Evolutionary conservation across 2,329 filamentous ascomycete genomes (phyloP).

Genomic region (Fusarium sp.): DNA sequence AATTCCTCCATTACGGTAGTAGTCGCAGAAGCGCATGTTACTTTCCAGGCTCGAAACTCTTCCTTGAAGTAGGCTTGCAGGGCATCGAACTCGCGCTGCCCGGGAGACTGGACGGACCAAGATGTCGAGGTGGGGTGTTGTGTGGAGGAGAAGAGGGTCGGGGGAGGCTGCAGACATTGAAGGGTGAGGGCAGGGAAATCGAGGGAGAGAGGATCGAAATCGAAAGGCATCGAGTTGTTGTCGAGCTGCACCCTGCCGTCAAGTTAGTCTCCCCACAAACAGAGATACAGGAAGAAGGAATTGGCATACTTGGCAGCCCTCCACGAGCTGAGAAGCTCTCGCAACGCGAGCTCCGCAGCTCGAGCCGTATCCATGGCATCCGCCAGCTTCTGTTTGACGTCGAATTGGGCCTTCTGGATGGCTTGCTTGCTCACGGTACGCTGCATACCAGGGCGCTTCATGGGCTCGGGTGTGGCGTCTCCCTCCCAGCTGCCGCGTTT

Average conservation of each 20-base stretch:
- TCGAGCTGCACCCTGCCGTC: slow-evolving; percentile 68
- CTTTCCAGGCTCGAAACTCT: slow-evolving; percentile 77
- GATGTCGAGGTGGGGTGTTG: slow-evolving; percentile 84
- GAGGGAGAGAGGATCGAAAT: slow-evolving; percentile 88
- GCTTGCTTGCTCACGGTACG: slow-evolving; percentile 66
- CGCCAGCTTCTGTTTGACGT: slow-evolving; percentile 73
- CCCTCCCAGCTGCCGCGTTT: slow-evolving; percentile 54
- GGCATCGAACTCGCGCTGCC: slow-evolving; percentile 80
- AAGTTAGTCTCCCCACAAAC: slow-evolving; percentile 28
- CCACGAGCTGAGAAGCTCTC: slow-evolving; percentile 86
- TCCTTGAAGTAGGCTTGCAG: slow-evolving; percentile 77
- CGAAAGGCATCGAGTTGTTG: slow-evolving; percentile 72
- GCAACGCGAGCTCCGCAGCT: slow-evolving; percentile 87
- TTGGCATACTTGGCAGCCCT: slow-evolving; percentile 83
- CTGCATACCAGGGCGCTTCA: slow-evolving; percentile 56
- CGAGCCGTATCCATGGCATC: slow-evolving; percentile 85
- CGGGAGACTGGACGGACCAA: slow-evolving; percentile 86
- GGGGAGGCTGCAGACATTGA: slow-evolving; percentile 84
- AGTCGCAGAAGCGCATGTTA: slow-evolving; percentile 66
- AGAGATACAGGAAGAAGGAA: not conserved
- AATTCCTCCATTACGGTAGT: slow-evolving; percentile 67
- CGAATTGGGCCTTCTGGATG: slow-evolving; percentile 74
- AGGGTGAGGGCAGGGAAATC: slow-evolving; percentile 90
- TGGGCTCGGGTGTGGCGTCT: slow-evolving; percentile 55
- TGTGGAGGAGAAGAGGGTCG: slow-evolving; percentile 85